A percentile compares a stretch with the other conserved stretches of the same genome.
These are phyloP conservation scores for Peltaster fructicola DNA, from an alignment of 2,329 filamentous ascomycete genomes.

Conservation along the genomic window DNA sequence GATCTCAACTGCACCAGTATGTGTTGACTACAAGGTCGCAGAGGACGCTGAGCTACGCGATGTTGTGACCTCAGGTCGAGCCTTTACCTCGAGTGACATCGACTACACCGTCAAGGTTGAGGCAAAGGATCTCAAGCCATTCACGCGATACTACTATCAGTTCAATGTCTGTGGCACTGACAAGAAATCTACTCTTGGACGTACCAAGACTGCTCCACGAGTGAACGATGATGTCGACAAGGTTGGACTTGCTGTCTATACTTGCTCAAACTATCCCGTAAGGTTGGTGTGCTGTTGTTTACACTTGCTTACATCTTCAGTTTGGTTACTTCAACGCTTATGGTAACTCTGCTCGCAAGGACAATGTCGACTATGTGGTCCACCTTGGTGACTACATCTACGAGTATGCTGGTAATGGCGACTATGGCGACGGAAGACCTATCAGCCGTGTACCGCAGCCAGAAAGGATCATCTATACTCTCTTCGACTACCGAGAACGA, in stretches of 20 bases:
- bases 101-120: slow-evolving; percentile 64
- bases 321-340: slow-evolving; percentile 20
- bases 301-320: no score
- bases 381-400: slow-evolving; percentile 46
- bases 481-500: slow-evolving; percentile 42
- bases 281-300: no score
- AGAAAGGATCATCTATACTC: slow-evolving; percentile 32
- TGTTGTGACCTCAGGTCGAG: slow-evolving; percentile 38
- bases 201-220: slow-evolving; percentile 51
- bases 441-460: slow-evolving; percentile 37
- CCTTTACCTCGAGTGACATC: slow-evolving; percentile 54
- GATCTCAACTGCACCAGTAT: slow-evolving; percentile 33
- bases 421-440: slow-evolving; percentile 23
- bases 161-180: slow-evolving; percentile 50
- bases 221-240: slow-evolving; percentile 37
- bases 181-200: slow-evolving; percentile 43
- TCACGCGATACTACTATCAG: slow-evolving; percentile 52
- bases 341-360: slow-evolving; percentile 23
- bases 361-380: slow-evolving; percentile 30
- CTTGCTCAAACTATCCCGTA: slow-evolving; percentile 51
- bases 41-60: slow-evolving; percentile 28
- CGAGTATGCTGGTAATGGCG: slow-evolving; percentile 28
- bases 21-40: slow-evolving; percentile 47
- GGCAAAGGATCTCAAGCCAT: slow-evolving; percentile 42
- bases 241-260: slow-evolving; percentile 50